Base-by-base conservation (phyloP, 805 yeast genomes). In the Priceomyces fermenticarens region DNA sequence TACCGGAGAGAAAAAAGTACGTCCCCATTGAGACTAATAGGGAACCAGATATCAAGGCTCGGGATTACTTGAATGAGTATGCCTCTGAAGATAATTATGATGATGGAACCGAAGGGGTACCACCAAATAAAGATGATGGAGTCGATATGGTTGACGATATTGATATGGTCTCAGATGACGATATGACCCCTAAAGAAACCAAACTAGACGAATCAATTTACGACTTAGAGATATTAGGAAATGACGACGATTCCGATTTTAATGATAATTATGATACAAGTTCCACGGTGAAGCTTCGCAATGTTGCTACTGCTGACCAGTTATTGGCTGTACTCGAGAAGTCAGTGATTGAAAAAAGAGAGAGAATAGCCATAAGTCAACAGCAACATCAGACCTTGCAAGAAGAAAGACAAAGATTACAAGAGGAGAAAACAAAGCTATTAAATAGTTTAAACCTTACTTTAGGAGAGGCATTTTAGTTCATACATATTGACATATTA, bases 121-220 rank as follows among this genome's bases (percentile, higher is more conserved):
- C 20, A 8, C 26, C 30, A 25, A 36, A 38, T 29, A 35, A 38
- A n/a, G 38, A 39, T 12, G 42, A 32, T 13, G 39, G 12, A 10
- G 3, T 44, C n/a, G 26, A 42, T 12, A 37, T 41, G 15, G 49
- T 40, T 32, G 45, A 42, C 25, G 45, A 35, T 8, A 42, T 38
- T 17, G 33, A 31, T 10, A 33, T 38, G 17, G 32, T 33, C 8
- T 42, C 37, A 13, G 43, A 44, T 34, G 46, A 20, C 7, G 37
- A 39, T 11, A 20, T 20, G 20, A 32, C 10, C 4, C 16, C 30
- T 4, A 35, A 31, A 29, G n/a, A n/a, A 15, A 27, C 13, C 10
- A 42, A 27, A 30, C 35, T 36, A 12, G 45, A 44, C 36, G 20
- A 41, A 11, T 40, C 41, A 8, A 10, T 37, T 1, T 44, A 44